A percentile compares a stretch with the other conserved stretches of the same genome.
These are phyloP conservation scores for Phytophthora cryptogea DNA, from an alignment of 352 stramenopile genomes.

Conservation along the genomic window DNA sequence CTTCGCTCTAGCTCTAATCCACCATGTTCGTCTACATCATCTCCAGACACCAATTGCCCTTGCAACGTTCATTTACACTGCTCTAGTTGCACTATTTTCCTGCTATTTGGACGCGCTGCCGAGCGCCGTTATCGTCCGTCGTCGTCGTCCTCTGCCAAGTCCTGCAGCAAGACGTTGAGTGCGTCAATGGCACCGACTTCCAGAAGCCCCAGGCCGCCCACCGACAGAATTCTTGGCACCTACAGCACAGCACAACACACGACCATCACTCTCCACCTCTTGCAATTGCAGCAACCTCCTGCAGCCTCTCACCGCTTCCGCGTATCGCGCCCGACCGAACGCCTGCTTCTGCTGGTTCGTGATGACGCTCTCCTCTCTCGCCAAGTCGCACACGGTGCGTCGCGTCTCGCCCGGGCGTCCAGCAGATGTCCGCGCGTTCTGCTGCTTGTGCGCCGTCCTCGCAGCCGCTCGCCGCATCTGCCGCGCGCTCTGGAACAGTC, in stretches of 20 bases:
- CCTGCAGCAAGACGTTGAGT: conserved; percentile 41
- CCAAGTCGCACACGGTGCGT: conserved; percentile 27
- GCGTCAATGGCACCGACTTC: conserved; percentile 49
- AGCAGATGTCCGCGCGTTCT: background rate
- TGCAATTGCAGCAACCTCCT: background rate
- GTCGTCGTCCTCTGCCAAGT: conserved; percentile 61
- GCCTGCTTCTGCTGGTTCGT: conserved; percentile 47
- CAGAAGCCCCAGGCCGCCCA: conserved; percentile 36
- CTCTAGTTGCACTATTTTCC: background rate
- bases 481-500: conserved; percentile 57
- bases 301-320: conserved; percentile 36
- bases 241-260: conserved; percentile 23
- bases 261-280: background rate
- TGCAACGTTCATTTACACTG: conserved; percentile 2
- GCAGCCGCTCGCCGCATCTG: conserved; percentile 50
- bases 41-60: background rate
- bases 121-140: conserved; percentile 70
- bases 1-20: conserved; percentile 13
- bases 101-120: conserved; percentile 38
- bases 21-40: conserved; percentile 6
- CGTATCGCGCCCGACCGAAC: conserved; percentile 49
- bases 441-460: conserved; percentile 16
- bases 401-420: conserved; percentile 10
- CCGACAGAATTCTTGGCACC: conserved; percentile 49
- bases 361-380: conserved; percentile 51